Conservation (phyloP, 768 basidiomycete genomes). For the Cubamyces sp. region DNA sequence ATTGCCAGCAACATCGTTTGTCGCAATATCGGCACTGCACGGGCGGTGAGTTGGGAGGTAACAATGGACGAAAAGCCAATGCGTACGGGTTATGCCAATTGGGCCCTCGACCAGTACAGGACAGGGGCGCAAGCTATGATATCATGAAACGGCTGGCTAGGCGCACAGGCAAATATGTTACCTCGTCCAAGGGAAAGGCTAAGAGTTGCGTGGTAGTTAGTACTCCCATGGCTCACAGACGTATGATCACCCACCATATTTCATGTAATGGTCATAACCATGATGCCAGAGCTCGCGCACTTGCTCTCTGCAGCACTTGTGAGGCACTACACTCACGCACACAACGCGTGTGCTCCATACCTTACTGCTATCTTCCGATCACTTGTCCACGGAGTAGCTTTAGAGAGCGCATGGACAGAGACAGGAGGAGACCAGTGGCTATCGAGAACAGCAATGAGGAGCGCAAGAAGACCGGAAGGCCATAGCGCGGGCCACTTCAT, state of each 20-base stretch:
- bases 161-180: slow-evolving; percentile 33
- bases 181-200: slow-evolving; percentile 91
- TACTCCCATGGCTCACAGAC: not conserved
- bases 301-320: slow-evolving; percentile 52
- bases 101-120: slow-evolving; percentile 86
- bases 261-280: slow-evolving; percentile 90
- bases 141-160: not conserved
- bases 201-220: slow-evolving; percentile 11
- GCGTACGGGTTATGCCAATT: slow-evolving; percentile 84
- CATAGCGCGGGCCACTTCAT: slow-evolving; percentile 36
- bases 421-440: slow-evolving; percentile 26
- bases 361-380: slow-evolving; percentile 33
- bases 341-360: slow-evolving; percentile 16
- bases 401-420: slow-evolving; percentile 18
- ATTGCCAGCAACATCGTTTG: slow-evolving; percentile 95
- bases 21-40: slow-evolving; percentile 65
- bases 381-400: slow-evolving; percentile 31
- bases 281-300: slow-evolving; percentile 87
- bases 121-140: slow-evolving; percentile 79
- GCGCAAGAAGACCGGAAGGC: slow-evolving; percentile 33
- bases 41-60: too few species aligned
- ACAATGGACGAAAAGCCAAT: not conserved
- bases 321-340: not conserved
- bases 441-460: slow-evolving; percentile 34
- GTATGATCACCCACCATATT: slow-evolving; percentile 55